Base-by-base conservation (phyloP, 352 stramenopile species). In the Pythium myriotylum region DNA sequence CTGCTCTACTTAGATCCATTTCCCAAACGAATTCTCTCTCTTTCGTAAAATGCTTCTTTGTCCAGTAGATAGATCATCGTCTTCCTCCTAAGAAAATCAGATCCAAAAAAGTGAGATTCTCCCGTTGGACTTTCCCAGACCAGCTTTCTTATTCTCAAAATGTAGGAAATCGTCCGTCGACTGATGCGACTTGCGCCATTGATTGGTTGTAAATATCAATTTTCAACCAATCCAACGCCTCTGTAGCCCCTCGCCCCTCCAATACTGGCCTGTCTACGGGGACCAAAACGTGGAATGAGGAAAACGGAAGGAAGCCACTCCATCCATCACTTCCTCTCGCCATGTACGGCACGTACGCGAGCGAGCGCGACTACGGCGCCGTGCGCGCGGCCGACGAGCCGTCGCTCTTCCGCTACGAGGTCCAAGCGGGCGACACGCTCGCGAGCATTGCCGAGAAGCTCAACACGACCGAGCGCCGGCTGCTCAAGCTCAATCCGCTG, bases 401-500 rank as follows among this genome's bases (percentile, higher is more conserved):
- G 47, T 88, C 81, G 26, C 76, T 81, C 14, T 93, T 92, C 67
- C 83, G 82, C 23, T 94, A 94, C 68, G 65, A 75, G 39, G 85
- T 94, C 6, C 73, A 84, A 50, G 60, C 72, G 20, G 79, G 73
- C 39, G 85, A 94, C 50, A 81, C 83, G 47, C 71, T 94, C 53
- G 70, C 67, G 42, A 69, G 62, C 60, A 83, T 94, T 43, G 85
- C 85, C 13, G 70, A 55, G 46, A 88, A 90, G 73, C 81, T 76
- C 41, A 74, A 76, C 64, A 90, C 79, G 46, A 88, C 70, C 14
- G 76, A 86, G 62, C 54, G 68, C 48, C 65, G 58, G 26, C 69
- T 94, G 46, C 63, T 79, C 47, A 74, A 77, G 61, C 77, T 93
- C 53, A 94, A 92, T 48, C 85, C 81, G 55, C 69, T 91, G 56